Conservation (phyloP, 2,329 filamentous ascomycete genomes). For the Sclerotinia nivalis region DNA sequence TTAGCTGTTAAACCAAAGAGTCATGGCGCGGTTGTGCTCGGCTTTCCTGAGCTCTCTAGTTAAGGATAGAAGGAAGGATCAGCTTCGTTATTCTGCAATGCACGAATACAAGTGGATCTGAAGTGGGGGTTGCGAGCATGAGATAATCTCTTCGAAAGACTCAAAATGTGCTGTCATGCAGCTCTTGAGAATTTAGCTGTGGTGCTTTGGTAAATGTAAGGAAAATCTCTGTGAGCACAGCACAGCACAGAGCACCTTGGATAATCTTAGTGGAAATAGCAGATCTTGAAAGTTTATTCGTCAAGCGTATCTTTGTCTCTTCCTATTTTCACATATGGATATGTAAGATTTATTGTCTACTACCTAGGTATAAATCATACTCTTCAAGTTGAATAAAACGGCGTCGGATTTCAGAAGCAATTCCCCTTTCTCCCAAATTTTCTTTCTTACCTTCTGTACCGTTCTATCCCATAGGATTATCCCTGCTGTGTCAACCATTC, state of each 20-base stretch:
- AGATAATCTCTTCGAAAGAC: conserved; percentile 16
- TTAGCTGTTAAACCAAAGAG: not conserved
- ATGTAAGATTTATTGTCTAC: no score
- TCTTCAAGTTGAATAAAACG: not conserved
- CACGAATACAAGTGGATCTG: not conserved
- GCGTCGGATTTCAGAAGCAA: conserved; percentile 1
- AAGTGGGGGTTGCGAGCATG: conserved; percentile 5
- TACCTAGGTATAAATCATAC: no score
- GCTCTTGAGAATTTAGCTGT: not conserved
- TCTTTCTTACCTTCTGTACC: not conserved
- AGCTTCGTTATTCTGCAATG: not conserved
- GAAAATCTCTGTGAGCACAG: not conserved
- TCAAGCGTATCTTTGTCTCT: not conserved
- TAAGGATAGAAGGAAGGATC: not conserved
- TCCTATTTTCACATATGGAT: not conserved
- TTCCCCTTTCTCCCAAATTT: not conserved
- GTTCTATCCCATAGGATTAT: not conserved
- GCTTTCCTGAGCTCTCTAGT: not conserved
- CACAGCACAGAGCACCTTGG: not conserved
- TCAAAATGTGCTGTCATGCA: conserved; percentile 9
- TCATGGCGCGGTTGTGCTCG: not conserved
- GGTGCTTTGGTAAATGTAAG: not conserved
- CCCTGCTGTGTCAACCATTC: conserved; percentile 17
- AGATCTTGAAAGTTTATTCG: not conserved
- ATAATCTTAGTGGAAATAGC: not conserved